Base-by-base conservation (phyloP, 208 protist genomes). In the Tritrichomonas foetus region DNA sequence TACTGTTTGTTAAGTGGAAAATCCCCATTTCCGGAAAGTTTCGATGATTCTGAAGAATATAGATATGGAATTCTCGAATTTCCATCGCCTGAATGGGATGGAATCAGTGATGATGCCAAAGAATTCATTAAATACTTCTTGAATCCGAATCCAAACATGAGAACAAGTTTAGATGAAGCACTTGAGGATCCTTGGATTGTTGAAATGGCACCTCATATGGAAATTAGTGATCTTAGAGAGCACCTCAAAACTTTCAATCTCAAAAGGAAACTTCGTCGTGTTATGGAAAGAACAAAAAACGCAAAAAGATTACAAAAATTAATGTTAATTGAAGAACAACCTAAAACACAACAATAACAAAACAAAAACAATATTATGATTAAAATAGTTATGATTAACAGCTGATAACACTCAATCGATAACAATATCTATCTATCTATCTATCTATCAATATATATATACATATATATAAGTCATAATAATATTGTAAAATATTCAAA, bases 1-100 rank as follows among this genome's bases (percentile, higher is more conserved):
- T 93, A 72, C 33, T 74, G 3, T 14, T 33, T 93, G 2, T 64
- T 93, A 84, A 53, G 89, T 93, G 89, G 89, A n/a, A 49, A 13
- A 1, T 33, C 20, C 1, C 89, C 89, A 36, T 93, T 93, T 50
- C 55, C 55, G 20, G 74, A 82, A 8, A 50, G 39, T 8, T 33
- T 50, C 22, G 74, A 82, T 49, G 39, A 50, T 41, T 82, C 44
- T 41, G 74, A 82, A 82, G 16, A 50, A 25, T 82, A 53, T 41
- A 20, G 50, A 41, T 27, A 8, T 27, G 74, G 33, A 50, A 39
- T 30, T 30, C 27, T 47, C 41, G 74, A 82, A 27, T 82, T 82
- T 39, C 41, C 41, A 20, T 82, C 74, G 30, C 74, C 74, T n/a
- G 74, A 82, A 47, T 89, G 44, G 41, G 78, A 89, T 36, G 0